A percentile compares a stretch with the other conserved stretches of the same genome.
These are phyloP conservation scores for Auricularia heimuer DNA, from an alignment of 768 basidiomycete genomes.

Conservation along the genomic window DNA sequence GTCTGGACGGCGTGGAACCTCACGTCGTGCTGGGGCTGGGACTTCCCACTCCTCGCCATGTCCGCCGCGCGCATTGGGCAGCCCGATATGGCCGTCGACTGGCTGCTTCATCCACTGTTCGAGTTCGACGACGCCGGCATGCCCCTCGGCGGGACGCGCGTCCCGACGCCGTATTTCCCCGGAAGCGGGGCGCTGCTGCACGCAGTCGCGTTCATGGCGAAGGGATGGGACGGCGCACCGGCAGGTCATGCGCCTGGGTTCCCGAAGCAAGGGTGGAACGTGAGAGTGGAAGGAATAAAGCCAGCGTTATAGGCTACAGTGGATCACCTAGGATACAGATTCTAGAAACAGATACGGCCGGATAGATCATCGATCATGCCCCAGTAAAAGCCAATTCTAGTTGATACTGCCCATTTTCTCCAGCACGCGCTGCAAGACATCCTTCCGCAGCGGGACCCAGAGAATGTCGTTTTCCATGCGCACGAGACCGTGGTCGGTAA, in stretches of 20 bases:
- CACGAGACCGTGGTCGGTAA: conserved; percentile 81
- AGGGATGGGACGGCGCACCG: conserved; percentile 41
- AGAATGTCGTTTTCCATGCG: neutral
- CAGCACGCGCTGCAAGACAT: neutral
- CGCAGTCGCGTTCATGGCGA: conserved; percentile 48
- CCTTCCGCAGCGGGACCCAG: neutral
- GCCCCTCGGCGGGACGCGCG: conserved; percentile 45
- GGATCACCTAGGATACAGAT: too few relatives aligned
- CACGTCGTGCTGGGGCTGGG: conserved; percentile 50
- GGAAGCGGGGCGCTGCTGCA: conserved; percentile 43
- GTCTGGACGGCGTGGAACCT: conserved; percentile 47
- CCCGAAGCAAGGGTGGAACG: conserved; percentile 29
- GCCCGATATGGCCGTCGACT: conserved; percentile 39
- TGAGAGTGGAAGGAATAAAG: conserved; percentile 27
- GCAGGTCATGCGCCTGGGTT: conserved; percentile 28
- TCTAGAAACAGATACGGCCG: too few relatives aligned
- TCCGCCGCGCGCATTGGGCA: conserved; percentile 46
- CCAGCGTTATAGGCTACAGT: conserved; percentile 21
- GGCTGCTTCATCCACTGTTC: conserved; percentile 45
- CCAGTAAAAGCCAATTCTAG: too few relatives aligned
- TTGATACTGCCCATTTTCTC: neutral
- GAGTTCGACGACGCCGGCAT: conserved; percentile 52
- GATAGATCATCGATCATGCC: too few relatives aligned
- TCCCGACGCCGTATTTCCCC: conserved; percentile 52
- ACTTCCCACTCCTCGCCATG: conserved; percentile 56